Evolutionary conservation across 352 stramenopile genomes (phyloP), one percentile per base, ranked within the genome.

Genomic region (Thraustochytrium sp.): DNA sequence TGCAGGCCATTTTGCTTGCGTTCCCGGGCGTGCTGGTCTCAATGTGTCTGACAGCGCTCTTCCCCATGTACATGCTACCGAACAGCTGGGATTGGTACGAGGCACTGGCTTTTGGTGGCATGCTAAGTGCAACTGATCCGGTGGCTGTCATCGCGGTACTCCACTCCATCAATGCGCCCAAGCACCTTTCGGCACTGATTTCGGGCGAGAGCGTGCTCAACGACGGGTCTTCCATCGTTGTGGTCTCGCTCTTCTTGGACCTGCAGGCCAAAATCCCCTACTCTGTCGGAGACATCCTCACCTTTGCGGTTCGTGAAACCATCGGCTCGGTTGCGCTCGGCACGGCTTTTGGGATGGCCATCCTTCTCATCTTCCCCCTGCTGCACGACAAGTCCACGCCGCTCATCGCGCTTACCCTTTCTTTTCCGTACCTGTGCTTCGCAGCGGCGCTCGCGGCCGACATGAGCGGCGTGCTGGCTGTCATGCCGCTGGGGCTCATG

Each of bases 391-490:
- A 80, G 11, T 44, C 68, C 1, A 80, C 68, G 11, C 68, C 68
- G 8, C 68, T 80, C 5, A 42, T 80, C 2, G 68, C 68, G 4
- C 44, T 80, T 11, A 80, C 68, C 34, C 34, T 80, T 46, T 42
- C 46, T 13, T 36, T 80, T 13, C 68, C 68, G 34, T 80, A 77
- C 53, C 46, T 80, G 16, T 80, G 68, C 31, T 80, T 80, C 26
- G 68, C 68, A 8, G n/a, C 68, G 34, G 68, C 68, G 23, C 48
- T 80, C 21, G 46, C 34, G 8, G 18, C 26, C 34, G 74, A 76
- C 4, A 74, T 82, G 74, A 83, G 83, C 51, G 90, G 90, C 62
- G 89, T 94, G 44, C 91, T 94, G 65, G 86, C 89, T 8, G 85
- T 86, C 56, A 85, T 94, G 9, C 73, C 74, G 21, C 87, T 85